These are phyloP conservation scores for Penicillium fuscoglaucum DNA, from an alignment of 2,329 filamentous ascomycete species.

Conservation along the genomic window DNA sequence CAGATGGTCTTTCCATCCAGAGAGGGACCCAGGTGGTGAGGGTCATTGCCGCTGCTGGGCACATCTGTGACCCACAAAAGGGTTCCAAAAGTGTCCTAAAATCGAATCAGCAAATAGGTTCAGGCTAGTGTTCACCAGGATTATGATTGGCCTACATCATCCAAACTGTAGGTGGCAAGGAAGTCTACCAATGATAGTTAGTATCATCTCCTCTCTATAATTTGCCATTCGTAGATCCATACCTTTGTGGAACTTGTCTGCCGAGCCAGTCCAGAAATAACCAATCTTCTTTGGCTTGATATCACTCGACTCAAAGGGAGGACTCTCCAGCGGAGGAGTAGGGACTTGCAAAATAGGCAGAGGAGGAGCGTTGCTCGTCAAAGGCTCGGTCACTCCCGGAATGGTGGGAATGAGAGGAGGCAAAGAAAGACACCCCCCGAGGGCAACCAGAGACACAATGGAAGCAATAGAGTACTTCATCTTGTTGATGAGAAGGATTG, in stretches of 20 bases:
- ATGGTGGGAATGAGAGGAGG: conserved; percentile 60
- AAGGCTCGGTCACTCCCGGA: conserved; percentile 59
- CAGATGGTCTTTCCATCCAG: conserved; percentile 59
- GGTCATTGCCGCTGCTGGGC: conserved; percentile 59
- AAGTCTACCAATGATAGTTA: conserved; percentile 46
- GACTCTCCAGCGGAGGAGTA: conserved; percentile 58
- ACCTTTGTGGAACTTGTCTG: conserved; percentile 59
- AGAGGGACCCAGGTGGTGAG: conserved; percentile 59
- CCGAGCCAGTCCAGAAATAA: conserved; percentile 64
- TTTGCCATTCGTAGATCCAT: not conserved
- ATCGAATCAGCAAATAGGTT: conserved; percentile 3
- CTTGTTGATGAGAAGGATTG: conserved; percentile 5
- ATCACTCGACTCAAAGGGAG: conserved; percentile 54
- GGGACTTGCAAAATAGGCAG: conserved; percentile 61
- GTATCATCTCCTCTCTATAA: not conserved
- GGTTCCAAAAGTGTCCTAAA: conserved; percentile 59
- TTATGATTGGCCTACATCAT: conserved; percentile 49
- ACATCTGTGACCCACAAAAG: conserved; percentile 61
- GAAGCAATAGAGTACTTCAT: conserved; percentile 22
- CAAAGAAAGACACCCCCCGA: conserved; percentile 37
- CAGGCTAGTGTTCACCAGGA: not conserved
- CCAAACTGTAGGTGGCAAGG: conserved; percentile 58
- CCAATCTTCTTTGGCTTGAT: conserved; percentile 67
- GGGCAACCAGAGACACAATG: conserved; percentile 19
- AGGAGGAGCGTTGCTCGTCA: conserved; percentile 53